These are phyloP conservation scores for Neurospora sublineolata DNA, from an alignment of 495 filamentous ascomycete species.

Conservation along the genomic window DNA sequence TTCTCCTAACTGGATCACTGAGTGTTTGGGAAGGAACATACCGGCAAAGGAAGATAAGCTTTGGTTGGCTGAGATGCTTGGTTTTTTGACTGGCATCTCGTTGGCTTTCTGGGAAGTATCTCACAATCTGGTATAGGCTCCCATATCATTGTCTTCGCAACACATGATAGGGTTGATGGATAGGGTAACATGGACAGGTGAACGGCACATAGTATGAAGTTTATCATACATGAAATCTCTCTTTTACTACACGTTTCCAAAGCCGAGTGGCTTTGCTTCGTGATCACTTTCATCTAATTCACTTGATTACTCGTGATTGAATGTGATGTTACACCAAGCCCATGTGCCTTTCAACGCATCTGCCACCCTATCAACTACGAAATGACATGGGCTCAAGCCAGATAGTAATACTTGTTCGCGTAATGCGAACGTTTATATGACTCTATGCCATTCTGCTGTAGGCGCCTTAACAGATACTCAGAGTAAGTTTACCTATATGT, in stretches of 20 bases:
- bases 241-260: not conserved
- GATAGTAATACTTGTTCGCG: not conserved
- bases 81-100: not conserved
- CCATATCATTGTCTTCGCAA: not conserved
- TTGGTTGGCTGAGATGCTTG: not conserved
- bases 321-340: not conserved
- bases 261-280: not conserved
- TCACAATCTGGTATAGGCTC: not conserved
- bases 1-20: not conserved
- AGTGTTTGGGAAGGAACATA: not conserved
- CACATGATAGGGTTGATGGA: not conserved
- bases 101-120: not conserved
- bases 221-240: not conserved
- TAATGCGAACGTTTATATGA: not conserved
- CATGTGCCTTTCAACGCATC: not conserved
- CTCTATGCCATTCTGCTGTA: not conserved
- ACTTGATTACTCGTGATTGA: not conserved
- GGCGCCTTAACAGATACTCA: not conserved
- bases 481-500: not conserved
- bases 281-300: not conserved
- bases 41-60: not conserved
- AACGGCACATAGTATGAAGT: not conserved
- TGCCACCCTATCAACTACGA: not conserved
- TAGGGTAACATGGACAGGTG: not conserved
- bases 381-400: not conserved